Percentiles rank a stretch among this genome's conserved stretches.
phyloP scores from a whole-genome alignment of 2,329 filamentous ascomycete genomes.

The Microdochium trichocladiopsis region DNA sequence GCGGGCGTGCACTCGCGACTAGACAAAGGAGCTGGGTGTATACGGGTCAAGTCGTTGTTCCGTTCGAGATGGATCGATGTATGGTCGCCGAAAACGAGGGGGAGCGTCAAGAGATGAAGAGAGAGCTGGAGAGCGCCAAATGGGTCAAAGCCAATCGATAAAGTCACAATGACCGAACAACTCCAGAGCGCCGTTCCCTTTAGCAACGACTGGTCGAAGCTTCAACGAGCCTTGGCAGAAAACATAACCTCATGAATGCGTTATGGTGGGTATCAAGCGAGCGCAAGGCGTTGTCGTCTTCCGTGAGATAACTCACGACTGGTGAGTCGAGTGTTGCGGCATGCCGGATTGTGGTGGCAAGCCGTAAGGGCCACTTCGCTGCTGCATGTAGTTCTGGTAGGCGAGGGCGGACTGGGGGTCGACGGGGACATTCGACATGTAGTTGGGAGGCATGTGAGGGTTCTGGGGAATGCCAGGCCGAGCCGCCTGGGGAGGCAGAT shows the following conservation, averaged over 20 bases:
- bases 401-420: slow-evolving; percentile 74
- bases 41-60: background rate
- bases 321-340: slow-evolving; percentile 76
- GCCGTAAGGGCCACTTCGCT: slow-evolving; percentile 64
- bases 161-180: slow-evolving; percentile 26
- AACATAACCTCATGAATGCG: slow-evolving; percentile 37
- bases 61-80: background rate
- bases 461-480: slow-evolving; percentile 60
- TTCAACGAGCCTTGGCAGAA: slow-evolving; percentile 20
- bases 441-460: slow-evolving; percentile 56
- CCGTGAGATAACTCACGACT: slow-evolving; percentile 44
- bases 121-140: slow-evolving; percentile 10
- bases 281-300: slow-evolving; percentile 19
- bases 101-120: slow-evolving; percentile 14
- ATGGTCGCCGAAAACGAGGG: slow-evolving; percentile 1
- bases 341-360: slow-evolving; percentile 74
- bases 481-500: slow-evolving; percentile 61
- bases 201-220: slow-evolving; percentile 28
- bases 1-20: too few relatives aligned
- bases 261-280: slow-evolving; percentile 51
- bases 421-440: slow-evolving; percentile 57
- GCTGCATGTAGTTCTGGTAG: slow-evolving; percentile 79
- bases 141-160: slow-evolving; percentile 6
- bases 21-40: too few relatives aligned
- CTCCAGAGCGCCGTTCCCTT: slow-evolving; percentile 36